These are phyloP conservation scores for Arthrobotrys sinensis DNA, from an alignment of 2,329 filamentous ascomycete genomes.

Conservation along the genomic window DNA sequence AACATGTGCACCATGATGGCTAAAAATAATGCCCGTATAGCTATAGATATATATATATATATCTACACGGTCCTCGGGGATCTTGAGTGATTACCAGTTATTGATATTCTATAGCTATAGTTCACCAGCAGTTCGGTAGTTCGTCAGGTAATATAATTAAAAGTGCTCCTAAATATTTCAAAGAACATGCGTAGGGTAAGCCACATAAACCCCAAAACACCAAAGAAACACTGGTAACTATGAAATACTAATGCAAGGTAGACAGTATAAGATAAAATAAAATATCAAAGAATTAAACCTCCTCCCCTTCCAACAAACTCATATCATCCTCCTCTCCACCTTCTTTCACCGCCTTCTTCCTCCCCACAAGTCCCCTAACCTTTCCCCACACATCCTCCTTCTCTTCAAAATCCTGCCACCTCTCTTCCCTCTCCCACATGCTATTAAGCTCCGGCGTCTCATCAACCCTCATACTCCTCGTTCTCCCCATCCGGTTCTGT, in stretches of 20 bases:
- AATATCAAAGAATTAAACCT: constrained; percentile 24
- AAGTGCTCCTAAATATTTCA: no score
- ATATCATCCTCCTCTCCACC: constrained; percentile 33
- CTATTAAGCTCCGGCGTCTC: constrained; percentile 36
- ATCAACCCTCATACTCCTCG: constrained; percentile 54
- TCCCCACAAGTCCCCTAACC: constrained; percentile 18
- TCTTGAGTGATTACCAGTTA: no score
- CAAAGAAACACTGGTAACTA: background rate
- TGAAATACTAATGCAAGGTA: background rate
- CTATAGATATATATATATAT: no score
- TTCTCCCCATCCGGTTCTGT: constrained; percentile 54
- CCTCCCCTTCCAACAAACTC: constrained; percentile 44
- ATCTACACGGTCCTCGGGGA: no score
- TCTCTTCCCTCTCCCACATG: constrained; percentile 49
- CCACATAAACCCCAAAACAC: background rate
- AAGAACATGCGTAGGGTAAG: background rate
- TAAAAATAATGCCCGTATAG: no score
- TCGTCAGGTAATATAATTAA: no score
- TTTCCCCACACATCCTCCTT: constrained; percentile 42
- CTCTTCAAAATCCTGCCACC: constrained; percentile 56
- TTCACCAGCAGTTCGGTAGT: no score
- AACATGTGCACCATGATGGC: no score
- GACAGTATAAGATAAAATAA: background rate
- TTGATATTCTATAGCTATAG: no score
- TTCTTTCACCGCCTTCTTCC: constrained; percentile 14